Evolutionary conservation across 805 yeast species (phyloP), one percentile per base, ranked within the genome.

Genomic region (Wickerhamomyces mucosus): DNA sequence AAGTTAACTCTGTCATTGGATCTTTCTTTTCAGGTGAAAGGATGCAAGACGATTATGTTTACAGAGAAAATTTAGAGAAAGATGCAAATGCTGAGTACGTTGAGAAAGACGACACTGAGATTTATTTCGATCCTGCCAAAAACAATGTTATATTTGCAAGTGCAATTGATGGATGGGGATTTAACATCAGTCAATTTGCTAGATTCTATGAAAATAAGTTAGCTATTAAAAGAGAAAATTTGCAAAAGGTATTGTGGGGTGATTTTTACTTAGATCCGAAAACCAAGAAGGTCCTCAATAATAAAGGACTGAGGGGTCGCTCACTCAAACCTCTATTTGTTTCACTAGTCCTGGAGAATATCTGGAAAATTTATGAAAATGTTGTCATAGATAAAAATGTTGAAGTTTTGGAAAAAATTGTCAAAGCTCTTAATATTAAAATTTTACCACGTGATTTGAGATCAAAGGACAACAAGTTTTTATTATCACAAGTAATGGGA

Each of bases 131-230:
- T 13, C 98, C 99, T 0, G 82, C 79, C 31, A 69, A 73, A 42
- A 85, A 85, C 50, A 89, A 89, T 49, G 96, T 89, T 5, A 73
- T 89, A 0, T 89, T 89, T 61, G 89, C 95, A 1, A 67, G 77
- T 18, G 98, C 98, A 1, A 65, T 81, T 14, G 98, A 92, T 58
- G 97, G 97, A 10, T 92, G 98, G 97, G 99, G 97, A 1, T 92
- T 92, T 55, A 81, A 84, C 26, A 65, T 92, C 30, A 74, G 83
- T 31, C 95, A 92, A 42, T 82, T 92, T 56, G 82, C 96, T 7
- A 77, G 80, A 35, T 75, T 92, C 21, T 84, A 85, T 52, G 92
- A 80, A 58, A 72, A 73, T 29, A 85, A 85, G 46, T 61, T 89
- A 14, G 96, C 95, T 0, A 79, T 89, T 42, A 81, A 83, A 41